Conservation (phyloP, 768 basidiomycete genomes). For the Multifurca ochricompacta region DNA sequence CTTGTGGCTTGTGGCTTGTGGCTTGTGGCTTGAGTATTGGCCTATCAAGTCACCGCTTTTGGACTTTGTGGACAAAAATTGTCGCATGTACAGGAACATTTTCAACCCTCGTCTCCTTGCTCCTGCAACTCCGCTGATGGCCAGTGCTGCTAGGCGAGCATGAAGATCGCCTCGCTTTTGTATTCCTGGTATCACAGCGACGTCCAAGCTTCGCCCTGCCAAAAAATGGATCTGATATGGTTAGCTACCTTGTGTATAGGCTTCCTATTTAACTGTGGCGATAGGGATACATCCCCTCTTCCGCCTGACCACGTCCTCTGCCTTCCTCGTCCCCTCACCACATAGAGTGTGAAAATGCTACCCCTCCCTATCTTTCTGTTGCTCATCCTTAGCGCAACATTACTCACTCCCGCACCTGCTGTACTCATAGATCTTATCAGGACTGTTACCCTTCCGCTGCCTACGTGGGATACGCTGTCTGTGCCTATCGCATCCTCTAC, state of each 20-base stretch:
- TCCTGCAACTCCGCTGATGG: slow-evolving; percentile 5
- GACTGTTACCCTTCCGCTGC: neutral
- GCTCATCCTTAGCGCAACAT: slow-evolving; percentile 1
- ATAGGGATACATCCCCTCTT: neutral
- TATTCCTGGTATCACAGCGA: neutral
- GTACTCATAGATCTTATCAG: slow-evolving; percentile 1
- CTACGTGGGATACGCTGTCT: neutral
- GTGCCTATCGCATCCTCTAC: neutral
- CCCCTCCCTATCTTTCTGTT: slow-evolving; percentile 9
- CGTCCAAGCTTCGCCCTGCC: slow-evolving; percentile 6
- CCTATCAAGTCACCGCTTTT: neutral
- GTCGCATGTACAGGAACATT: neutral
- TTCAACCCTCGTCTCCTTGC: neutral
- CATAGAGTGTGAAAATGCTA: slow-evolving; percentile 2
- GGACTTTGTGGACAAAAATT: slow-evolving; percentile 1
- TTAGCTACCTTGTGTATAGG: neutral
- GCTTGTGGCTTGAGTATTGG: neutral
- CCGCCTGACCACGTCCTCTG: neutral
- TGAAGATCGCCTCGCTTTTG: neutral
- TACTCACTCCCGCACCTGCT: slow-evolving; percentile 4
- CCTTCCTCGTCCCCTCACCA: neutral
- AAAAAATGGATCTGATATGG: slow-evolving; percentile 6
- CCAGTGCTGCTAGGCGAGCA: neutral
- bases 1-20: neutral
- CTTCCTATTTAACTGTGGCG: slow-evolving; percentile 5